These are phyloP conservation scores for Trichosanthes truncata DNA, from an alignment of 306 rosid species.

Conservation along the genomic window DNA sequence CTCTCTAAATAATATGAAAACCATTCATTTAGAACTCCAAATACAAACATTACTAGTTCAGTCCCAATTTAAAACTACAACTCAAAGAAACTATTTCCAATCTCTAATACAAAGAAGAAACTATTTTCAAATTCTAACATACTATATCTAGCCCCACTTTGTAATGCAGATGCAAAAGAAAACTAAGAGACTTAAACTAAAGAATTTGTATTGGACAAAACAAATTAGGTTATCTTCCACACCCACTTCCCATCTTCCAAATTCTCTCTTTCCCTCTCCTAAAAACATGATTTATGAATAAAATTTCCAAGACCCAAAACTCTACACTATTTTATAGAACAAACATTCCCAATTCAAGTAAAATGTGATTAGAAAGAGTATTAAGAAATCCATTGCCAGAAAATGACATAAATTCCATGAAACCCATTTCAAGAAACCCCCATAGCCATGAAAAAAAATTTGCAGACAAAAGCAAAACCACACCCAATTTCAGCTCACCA, in stretches of 20 bases:
- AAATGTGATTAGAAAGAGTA: background rate
- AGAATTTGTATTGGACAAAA: background rate
- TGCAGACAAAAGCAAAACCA: background rate
- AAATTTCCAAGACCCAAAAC: background rate
- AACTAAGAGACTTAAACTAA: background rate
- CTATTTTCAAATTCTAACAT: background rate
- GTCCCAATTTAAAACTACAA: too few species aligned
- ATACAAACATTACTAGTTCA: background rate
- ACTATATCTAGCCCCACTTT: background rate
- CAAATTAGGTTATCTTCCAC: conserved; percentile 35
- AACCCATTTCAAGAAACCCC: background rate
- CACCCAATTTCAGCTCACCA: conserved; percentile 64
- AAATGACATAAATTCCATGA: background rate
- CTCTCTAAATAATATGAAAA: background rate
- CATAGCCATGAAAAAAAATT: background rate
- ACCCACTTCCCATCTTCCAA: conserved; percentile 31
- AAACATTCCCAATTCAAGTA: background rate
- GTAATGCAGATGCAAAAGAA: background rate
- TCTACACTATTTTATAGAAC: background rate
- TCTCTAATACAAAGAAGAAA: too few species aligned
- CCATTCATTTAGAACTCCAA: background rate
- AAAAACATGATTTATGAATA: background rate
- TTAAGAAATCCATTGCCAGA: background rate
- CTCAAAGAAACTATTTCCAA: too few species aligned
- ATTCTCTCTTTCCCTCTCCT: background rate